Evolutionary conservation across 495 filamentous ascomycete species (phyloP).

Genomic region (Aspergillus cristatus): DNA sequence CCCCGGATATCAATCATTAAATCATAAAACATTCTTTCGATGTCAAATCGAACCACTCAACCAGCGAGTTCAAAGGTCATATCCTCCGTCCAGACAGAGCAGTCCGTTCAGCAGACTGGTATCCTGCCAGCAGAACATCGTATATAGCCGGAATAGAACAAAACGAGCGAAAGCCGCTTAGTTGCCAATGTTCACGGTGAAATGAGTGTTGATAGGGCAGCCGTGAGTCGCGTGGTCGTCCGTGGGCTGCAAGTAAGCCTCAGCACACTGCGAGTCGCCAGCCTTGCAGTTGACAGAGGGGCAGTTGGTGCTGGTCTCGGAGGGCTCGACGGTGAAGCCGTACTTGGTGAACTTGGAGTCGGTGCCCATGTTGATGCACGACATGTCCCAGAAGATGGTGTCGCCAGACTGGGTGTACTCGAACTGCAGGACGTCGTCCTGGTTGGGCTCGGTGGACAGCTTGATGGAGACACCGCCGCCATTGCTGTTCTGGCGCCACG

Average conservation of each 20-base stretch:
- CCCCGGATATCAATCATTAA: neutral
- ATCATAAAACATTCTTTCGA: neutral
- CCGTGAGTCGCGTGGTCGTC: constrained; percentile 39
- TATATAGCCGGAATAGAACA: neutral
- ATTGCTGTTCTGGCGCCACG: constrained; percentile 30
- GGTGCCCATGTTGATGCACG: constrained; percentile 33
- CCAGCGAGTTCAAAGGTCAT: neutral
- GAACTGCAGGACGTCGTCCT: constrained; percentile 37
- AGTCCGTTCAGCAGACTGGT: neutral
- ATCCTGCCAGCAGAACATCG: neutral
- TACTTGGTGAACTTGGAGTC: constrained; percentile 30
- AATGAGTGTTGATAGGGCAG: constrained; percentile 34
- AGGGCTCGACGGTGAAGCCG: constrained; percentile 32
- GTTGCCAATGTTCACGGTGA: constrained; percentile 28
- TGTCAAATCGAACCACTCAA: neutral
- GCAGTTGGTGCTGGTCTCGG: constrained; percentile 18
- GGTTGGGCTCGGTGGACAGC: constrained; percentile 25
- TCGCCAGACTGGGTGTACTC: constrained; percentile 33
- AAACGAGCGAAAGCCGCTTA: constrained; percentile 10
- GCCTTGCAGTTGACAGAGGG: constrained; percentile 30
- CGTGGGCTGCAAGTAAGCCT: constrained; percentile 32
- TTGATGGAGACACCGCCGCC: constrained; percentile 41
- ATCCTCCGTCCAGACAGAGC: neutral
- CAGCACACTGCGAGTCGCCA: constrained; percentile 27
- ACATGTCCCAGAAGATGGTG: constrained; percentile 39